A percentile compares a stretch with the other conserved stretches of the same genome.
Conservation (phyloP, 164 flowering plant genomes). For the Malania oleifera region DNA sequence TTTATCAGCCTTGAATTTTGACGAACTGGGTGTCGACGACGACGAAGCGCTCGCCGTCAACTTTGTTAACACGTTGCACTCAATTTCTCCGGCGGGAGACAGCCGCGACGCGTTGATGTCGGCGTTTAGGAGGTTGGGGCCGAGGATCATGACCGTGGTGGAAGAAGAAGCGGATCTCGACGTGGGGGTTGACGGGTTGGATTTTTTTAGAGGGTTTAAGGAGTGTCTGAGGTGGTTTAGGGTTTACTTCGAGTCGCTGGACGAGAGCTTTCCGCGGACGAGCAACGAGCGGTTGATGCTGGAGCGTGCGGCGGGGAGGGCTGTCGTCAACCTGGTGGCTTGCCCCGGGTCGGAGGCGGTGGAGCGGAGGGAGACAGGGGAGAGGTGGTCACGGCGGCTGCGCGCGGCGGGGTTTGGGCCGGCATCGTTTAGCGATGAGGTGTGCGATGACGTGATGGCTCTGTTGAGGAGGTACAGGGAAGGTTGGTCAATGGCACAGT, state of each 20-base stretch:
- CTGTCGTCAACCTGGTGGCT: slow-evolving; percentile 70
- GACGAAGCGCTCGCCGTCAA: slow-evolving; percentile 84
- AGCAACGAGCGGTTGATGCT: slow-evolving; percentile 85
- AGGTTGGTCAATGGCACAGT: slow-evolving; percentile 76
- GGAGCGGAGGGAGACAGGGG: slow-evolving; percentile 78
- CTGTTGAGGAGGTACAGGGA: slow-evolving; percentile 82
- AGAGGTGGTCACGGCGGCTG: slow-evolving; percentile 62
- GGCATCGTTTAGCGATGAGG: slow-evolving; percentile 67
- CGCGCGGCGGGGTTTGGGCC: slow-evolving; percentile 44
- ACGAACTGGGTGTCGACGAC: slow-evolving; percentile 45
- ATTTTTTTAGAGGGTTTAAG: slow-evolving; percentile 54
- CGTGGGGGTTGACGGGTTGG: slow-evolving; percentile 50
- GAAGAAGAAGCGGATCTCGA: slow-evolving; percentile 89
- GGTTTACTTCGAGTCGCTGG: slow-evolving; percentile 80
- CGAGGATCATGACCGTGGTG: slow-evolving; percentile 74
- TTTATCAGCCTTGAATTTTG: slow-evolving; percentile 49
- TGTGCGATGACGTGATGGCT: slow-evolving; percentile 77
- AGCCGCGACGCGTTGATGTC: slow-evolving; percentile 48
- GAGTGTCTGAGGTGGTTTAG: slow-evolving; percentile 75
- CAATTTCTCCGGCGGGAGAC: slow-evolving; percentile 27
- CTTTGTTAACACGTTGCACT: slow-evolving; percentile 60
- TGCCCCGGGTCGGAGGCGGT: slow-evolving; percentile 46
- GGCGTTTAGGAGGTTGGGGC: slow-evolving; percentile 43
- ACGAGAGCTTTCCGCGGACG: slow-evolving; percentile 65
- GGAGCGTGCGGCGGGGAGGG: slow-evolving; percentile 74